Conservation (phyloP, 805 yeast species). For the Metschnikowia cerradonensis region DNA sequence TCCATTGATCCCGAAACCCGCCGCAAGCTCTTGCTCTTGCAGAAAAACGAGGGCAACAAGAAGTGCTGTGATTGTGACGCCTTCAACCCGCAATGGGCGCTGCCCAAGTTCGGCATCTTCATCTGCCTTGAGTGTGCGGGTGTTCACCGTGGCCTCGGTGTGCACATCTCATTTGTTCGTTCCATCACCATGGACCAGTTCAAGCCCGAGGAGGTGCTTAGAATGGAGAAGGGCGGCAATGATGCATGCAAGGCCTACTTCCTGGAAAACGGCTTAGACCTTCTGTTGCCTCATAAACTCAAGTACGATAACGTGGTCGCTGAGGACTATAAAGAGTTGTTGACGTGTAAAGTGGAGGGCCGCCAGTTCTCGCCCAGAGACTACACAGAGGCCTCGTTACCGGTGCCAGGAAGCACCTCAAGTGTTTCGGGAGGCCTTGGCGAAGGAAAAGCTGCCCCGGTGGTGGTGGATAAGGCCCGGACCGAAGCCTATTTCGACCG, state of each 20-base stretch:
- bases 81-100: conserved; percentile 99
- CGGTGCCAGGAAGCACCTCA: conserved; percentile 17
- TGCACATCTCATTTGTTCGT: conserved; percentile 93
- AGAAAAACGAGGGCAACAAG: conserved; percentile 77
- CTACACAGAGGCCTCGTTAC: conserved; percentile 46
- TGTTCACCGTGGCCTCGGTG: conserved; percentile 91
- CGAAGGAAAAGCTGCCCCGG: conserved; percentile 25
- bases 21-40: conserved; percentile 69
- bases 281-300: conserved; percentile 55
- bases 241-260: conserved; percentile 68
- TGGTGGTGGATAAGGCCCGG: conserved; percentile 42
- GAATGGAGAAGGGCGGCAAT: conserved; percentile 96
- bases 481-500: conserved; percentile 81
- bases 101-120: conserved; percentile 95
- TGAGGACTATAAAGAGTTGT: conserved; percentile 84
- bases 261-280: conserved; percentile 64
- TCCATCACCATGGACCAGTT: conserved; percentile 98
- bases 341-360: conserved; percentile 74
- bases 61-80: conserved; percentile 92
- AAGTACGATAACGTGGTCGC: conserved; percentile 91
- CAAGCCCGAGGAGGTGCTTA: conserved; percentile 81
- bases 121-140: conserved; percentile 99
- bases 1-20: conserved; percentile 92
- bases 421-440: no score
- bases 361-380: conserved; percentile 63